These are phyloP conservation scores for Ceraceosorus guamensis DNA, from an alignment of 1,284 basidiomycete genomes.

Conservation along the genomic window DNA sequence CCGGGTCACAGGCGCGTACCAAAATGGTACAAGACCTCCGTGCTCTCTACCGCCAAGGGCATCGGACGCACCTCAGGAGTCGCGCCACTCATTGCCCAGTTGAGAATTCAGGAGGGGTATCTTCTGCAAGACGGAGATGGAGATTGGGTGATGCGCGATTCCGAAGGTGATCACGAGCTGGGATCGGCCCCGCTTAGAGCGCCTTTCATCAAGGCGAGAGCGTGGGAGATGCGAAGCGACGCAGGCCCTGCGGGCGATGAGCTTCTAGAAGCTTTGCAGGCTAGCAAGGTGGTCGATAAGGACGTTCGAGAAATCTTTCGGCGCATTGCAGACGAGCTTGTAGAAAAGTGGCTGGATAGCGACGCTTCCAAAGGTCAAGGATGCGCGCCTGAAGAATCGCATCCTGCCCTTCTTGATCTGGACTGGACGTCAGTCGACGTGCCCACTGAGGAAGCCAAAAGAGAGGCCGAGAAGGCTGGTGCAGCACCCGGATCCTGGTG, in stretches of 20 bases:
- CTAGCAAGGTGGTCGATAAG: slow-evolving; percentile 2
- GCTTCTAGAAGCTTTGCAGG: slow-evolving; percentile 13
- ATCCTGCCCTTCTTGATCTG: slow-evolving; percentile 20
- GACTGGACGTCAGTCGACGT: slow-evolving; percentile 27
- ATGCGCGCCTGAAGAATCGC: slow-evolving; percentile 11
- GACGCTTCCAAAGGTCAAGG: no score
- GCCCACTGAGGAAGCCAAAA: slow-evolving; percentile 5
- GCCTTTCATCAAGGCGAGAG: slow-evolving; percentile 17
- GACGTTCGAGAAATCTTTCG: slow-evolving; percentile 12
- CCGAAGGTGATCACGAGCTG: neutral
- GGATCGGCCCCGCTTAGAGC: slow-evolving; percentile 15
- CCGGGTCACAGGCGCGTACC: slow-evolving; percentile 16
- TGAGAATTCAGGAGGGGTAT: slow-evolving; percentile 23
- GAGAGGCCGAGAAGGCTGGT: slow-evolving; percentile 3
- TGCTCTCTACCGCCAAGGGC: slow-evolving; percentile 13
- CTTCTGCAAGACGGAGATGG: slow-evolving; percentile 12
- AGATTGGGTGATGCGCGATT: slow-evolving; percentile 3
- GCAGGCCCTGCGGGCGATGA: slow-evolving; percentile 10
- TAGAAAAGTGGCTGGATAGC: slow-evolving; percentile 6
- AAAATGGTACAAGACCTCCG: slow-evolving; percentile 32
- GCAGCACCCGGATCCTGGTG: slow-evolving; percentile 47
- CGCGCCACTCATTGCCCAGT: slow-evolving; percentile 16
- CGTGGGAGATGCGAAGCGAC: slow-evolving; percentile 13
- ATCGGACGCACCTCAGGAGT: slow-evolving; percentile 2
- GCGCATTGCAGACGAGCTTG: slow-evolving; percentile 17